These are phyloP conservation scores for Rhodomyrtus tomentosa DNA, from an alignment of 345 rosid genomes.

Conservation along the genomic window DNA sequence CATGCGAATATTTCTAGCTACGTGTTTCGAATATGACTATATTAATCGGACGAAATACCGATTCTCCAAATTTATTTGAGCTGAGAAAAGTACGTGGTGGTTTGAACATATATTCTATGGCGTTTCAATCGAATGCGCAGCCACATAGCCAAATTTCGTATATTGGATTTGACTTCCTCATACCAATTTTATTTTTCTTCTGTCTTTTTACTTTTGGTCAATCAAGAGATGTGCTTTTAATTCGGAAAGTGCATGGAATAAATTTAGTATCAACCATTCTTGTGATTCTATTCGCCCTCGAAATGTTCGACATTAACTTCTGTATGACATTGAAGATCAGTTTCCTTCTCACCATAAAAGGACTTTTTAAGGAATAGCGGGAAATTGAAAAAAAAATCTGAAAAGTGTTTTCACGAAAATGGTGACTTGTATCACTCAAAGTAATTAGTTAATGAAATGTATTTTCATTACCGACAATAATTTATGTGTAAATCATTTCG, in stretches of 20 bases:
- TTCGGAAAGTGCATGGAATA: neutral
- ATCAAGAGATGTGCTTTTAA: neutral
- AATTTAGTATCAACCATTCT: neutral
- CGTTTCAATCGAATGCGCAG: too few relatives aligned
- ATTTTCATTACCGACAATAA: too few relatives aligned
- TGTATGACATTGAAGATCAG: neutral
- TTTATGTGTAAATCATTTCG: too few relatives aligned
- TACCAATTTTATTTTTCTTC: neutral
- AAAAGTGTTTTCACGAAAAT: too few relatives aligned
- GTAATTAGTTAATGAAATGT: too few relatives aligned
- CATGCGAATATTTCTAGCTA: too few relatives aligned
- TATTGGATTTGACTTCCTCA: neutral
- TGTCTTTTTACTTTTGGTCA: neutral
- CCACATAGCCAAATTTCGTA: neutral
- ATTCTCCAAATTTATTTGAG: too few relatives aligned
- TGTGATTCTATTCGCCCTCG: neutral
- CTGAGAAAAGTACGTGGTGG: neutral
- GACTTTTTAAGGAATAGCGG: fast-evolving
- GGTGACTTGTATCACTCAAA: too few relatives aligned
- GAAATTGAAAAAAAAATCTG: neutral
- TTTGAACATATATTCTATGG: too few relatives aligned
- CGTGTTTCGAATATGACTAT: too few relatives aligned
- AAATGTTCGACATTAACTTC: neutral
- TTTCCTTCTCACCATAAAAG: neutral
- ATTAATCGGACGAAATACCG: too few relatives aligned